Base-by-base conservation (phyloP, 2,329 filamentous ascomycete species). In the Trichoderma simmonsii region DNA sequence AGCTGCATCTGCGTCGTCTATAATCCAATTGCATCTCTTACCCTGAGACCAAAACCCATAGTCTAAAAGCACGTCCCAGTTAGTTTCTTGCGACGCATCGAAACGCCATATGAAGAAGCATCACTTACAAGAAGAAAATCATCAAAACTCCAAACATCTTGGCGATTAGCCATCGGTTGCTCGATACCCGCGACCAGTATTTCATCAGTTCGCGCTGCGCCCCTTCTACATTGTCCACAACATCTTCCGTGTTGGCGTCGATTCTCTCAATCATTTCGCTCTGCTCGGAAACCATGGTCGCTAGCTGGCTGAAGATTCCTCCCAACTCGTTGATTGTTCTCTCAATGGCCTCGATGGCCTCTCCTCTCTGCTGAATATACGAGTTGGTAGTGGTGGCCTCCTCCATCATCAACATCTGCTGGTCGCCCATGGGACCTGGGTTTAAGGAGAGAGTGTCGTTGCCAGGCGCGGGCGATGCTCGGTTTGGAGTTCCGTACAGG, bases 201-300 rank as follows among this genome's bases (percentile, higher is more conserved):
- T 98, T 98, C 83, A 99, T 89, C 78, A 99, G 81, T 82, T 99
- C 95, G 74, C 95, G 88, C 80, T 99, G 96, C 6, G 96, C 96
- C 21, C 96, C 96, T 79, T 97, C 90, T n/a, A 99, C 95, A 77
- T 99, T 99, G 79, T 98, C 95, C 70, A 99, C 95, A 6, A 99
- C 94, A 77, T 98, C 95, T 79, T 99, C 96, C 1, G 95, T 98
- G 81, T 98, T 98, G 75, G 95, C 95, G 78, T 98, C 95, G 79
- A 98, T 98, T 64, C 95, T 88, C 82, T 98, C 94, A 75, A 99
- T 97, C 92, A 97, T 97, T 82, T 98, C 96, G 73, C 93, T 94
- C 83, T 99, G 96, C 81, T 99, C 95, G 70, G 92, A 94, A 34
- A 99, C 96, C 96, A 99, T 98, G 76, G 93, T 91, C 43, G 96